These are phyloP conservation scores for Naganishia sp. DNA, from an alignment of 1,284 basidiomycete genomes.

Conservation along the genomic window DNA sequence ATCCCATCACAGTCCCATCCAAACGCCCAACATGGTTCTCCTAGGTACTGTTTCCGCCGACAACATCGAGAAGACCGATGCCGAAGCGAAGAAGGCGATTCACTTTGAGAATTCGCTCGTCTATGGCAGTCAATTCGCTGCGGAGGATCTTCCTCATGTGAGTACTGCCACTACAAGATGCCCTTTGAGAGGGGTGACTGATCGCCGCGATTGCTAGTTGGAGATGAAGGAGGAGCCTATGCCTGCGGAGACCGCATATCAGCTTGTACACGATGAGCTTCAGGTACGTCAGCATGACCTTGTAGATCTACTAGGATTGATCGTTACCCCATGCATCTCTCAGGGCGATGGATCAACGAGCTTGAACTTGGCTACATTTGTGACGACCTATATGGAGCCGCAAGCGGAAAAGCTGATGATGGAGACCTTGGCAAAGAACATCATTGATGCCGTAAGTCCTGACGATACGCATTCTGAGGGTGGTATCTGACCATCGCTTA, in stretches of 20 bases:
- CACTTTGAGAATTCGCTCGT: constrained; percentile 40
- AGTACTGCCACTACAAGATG: constrained; percentile 2
- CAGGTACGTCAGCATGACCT: constrained; percentile 28
- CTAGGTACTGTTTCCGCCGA: constrained; percentile 23
- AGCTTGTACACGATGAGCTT: constrained; percentile 41
- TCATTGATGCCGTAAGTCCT: constrained; percentile 41
- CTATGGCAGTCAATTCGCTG: constrained; percentile 43
- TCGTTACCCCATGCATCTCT: background rate
- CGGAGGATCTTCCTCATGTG: constrained; percentile 35
- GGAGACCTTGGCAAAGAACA: constrained; percentile 41
- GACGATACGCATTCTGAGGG: background rate
- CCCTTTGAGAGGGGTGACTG: background rate
- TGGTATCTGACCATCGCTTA: background rate
- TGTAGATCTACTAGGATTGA: background rate
- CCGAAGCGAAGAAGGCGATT: constrained; percentile 18
- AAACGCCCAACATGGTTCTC: constrained; percentile 23
- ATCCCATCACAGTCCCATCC: background rate
- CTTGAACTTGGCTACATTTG: constrained; percentile 38
- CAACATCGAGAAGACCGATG: constrained; percentile 7
- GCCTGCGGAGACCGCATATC: constrained; percentile 39
- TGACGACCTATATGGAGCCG: constrained; percentile 41
- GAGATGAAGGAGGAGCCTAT: constrained; percentile 41
- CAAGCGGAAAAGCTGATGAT: constrained; percentile 44
- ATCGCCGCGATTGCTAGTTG: constrained; percentile 1
- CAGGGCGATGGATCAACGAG: constrained; percentile 38